These are phyloP conservation scores for Setaria viridis DNA, from an alignment of 202 grass and related monocot species.

Conservation along the genomic window DNA sequence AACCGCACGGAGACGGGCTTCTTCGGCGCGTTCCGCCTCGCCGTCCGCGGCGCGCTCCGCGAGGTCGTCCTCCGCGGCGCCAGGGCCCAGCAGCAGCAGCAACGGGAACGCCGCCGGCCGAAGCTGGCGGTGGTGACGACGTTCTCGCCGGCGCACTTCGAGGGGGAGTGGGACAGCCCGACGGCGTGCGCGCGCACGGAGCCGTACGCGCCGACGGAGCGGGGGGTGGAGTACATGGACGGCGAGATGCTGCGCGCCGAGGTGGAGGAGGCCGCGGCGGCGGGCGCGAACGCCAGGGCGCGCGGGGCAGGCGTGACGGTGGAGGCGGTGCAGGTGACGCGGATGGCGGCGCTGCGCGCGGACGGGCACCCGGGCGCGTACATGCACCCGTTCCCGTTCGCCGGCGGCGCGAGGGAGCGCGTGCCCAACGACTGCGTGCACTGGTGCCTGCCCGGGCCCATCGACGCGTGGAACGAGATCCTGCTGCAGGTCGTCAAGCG, in stretches of 20 bases:
- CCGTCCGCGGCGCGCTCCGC: constrained; percentile 65
- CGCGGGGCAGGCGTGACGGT: constrained; percentile 46
- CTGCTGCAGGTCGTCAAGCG: constrained; percentile 67
- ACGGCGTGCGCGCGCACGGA: constrained; percentile 66
- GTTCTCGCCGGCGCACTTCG: constrained; percentile 96
- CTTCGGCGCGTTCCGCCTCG: constrained; percentile 85
- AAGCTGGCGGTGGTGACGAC: constrained; percentile 73
- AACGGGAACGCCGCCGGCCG: neutral
- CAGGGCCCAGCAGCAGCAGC: neutral
- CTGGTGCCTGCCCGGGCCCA: constrained; percentile 86
- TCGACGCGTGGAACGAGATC: constrained; percentile 95
- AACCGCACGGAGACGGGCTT: constrained; percentile 87
- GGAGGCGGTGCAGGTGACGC: constrained; percentile 69
- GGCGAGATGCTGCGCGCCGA: constrained; percentile 63
- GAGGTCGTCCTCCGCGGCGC: constrained; percentile 53
- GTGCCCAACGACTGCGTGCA: constrained; percentile 88
- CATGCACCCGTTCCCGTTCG: constrained; percentile 68
- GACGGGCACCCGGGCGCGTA: constrained; percentile 78
- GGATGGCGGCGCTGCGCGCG: constrained; percentile 60
- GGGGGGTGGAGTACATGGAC: constrained; percentile 76
- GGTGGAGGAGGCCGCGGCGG: constrained; percentile 54
- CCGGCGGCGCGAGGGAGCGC: constrained; percentile 51
- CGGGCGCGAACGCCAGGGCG: constrained; percentile 23
- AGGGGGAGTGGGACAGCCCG: constrained; percentile 87
- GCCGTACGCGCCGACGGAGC: constrained; percentile 71